phyloP scores from a whole-genome alignment of 2,329 filamentous ascomycete species.

The Hypoxylon sp. region DNA sequence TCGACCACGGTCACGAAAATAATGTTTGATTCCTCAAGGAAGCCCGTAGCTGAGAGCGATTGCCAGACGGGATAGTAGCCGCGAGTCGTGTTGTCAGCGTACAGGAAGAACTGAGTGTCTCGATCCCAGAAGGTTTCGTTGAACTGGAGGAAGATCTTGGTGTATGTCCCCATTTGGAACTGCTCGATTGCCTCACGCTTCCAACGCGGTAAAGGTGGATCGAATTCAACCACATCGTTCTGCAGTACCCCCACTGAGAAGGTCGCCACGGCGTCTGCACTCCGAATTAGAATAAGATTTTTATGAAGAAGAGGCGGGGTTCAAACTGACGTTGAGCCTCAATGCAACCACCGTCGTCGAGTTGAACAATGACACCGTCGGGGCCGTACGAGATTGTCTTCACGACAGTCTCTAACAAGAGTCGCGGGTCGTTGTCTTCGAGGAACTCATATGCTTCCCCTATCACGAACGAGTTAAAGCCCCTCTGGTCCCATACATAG shows the following conservation, averaged over 20 bases:
- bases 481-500: slow-evolving; percentile 72
- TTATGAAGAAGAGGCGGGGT: not conserved
- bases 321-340: slow-evolving; percentile 50
- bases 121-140: slow-evolving; percentile 75
- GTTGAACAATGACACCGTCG: slow-evolving; percentile 67
- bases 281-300: slow-evolving; percentile 39
- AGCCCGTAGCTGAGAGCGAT: slow-evolving; percentile 70
- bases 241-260: slow-evolving; percentile 79
- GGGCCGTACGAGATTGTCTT: slow-evolving; percentile 67
- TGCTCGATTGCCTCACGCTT: slow-evolving; percentile 74
- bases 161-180: slow-evolving; percentile 80
- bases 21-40: slow-evolving; percentile 73
- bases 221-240: slow-evolving; percentile 70
- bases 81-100: slow-evolving; percentile 59
- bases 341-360: slow-evolving; percentile 62
- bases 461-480: slow-evolving; percentile 71
- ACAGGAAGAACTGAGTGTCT: slow-evolving; percentile 62
- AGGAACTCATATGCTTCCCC: slow-evolving; percentile 72
- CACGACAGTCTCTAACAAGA: slow-evolving; percentile 72
- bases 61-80: slow-evolving; percentile 73
- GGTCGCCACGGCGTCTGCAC: slow-evolving; percentile 69
- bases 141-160: slow-evolving; percentile 80
- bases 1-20: slow-evolving; percentile 75
- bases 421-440: slow-evolving; percentile 65
- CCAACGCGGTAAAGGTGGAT: slow-evolving; percentile 73